Evolutionary conservation across 2,329 filamentous ascomycete species (phyloP).

Genomic region (Metarhizium album): DNA sequence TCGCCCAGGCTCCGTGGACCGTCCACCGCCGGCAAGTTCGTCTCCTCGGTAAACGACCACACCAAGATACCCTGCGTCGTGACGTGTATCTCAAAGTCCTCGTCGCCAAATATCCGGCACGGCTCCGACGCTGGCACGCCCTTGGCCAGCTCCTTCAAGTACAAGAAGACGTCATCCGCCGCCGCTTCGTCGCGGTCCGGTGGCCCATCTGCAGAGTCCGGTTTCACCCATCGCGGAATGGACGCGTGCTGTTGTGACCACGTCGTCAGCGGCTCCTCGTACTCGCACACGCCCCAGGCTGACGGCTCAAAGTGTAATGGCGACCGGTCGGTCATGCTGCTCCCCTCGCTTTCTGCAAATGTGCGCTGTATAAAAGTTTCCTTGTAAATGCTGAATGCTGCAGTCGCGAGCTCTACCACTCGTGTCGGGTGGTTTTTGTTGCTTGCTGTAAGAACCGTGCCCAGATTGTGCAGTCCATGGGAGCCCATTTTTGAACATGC

Average conservation of each 20-base stretch:
- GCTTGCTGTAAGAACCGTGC: neutral
- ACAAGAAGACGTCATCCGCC: neutral
- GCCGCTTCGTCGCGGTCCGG: neutral
- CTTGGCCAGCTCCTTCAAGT: neutral
- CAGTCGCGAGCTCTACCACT: constrained; percentile 1
- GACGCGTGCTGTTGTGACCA: neutral
- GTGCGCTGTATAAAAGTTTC: constrained; percentile 3
- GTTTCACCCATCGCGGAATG: neutral
- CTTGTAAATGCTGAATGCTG: constrained; percentile 3
- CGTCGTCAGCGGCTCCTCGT: neutral
- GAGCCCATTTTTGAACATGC: constrained; percentile 3
- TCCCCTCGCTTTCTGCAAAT: neutral
- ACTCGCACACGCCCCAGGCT: neutral
- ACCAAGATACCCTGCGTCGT: neutral
- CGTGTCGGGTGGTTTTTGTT: neutral
- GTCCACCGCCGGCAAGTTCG: neutral
- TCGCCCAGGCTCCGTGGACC: neutral
- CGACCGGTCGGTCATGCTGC: neutral
- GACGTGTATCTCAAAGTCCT: constrained; percentile 3
- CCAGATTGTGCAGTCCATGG: constrained; percentile 3
- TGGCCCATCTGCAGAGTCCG: neutral
- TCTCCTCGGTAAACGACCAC: neutral
- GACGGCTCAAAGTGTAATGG: neutral
- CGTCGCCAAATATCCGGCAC: constrained; percentile 1
- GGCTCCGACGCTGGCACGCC: neutral